Conservation (phyloP, 73 alveolate species). For the Paramecium primaurelia region DNA sequence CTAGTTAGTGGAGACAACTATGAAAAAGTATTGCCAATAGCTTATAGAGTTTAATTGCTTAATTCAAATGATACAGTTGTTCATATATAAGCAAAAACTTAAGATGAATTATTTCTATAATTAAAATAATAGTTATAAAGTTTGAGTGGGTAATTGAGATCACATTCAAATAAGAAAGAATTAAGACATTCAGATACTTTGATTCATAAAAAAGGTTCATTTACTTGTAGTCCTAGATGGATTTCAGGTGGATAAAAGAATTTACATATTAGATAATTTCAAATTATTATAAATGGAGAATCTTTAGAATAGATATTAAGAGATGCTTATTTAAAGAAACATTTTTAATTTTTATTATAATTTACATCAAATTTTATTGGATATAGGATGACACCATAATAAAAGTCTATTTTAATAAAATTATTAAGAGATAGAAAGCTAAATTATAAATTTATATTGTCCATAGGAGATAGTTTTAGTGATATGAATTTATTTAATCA, state of each 20-base stretch:
- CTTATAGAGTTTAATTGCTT: not conserved
- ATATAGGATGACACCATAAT: not conserved
- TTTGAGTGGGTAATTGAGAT: not conserved
- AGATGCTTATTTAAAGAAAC: slow-evolving; percentile 11
- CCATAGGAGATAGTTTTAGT: slow-evolving; percentile 45
- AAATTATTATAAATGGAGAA: not conserved
- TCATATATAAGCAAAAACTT: not conserved
- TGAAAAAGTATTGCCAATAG: slow-evolving; percentile 36
- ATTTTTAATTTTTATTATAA: not conserved
- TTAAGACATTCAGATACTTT: slow-evolving; percentile 17
- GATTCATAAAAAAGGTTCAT: not conserved
- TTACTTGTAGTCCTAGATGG: not conserved
- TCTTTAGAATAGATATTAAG: not conserved
- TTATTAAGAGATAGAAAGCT: not conserved
- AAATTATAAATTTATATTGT: not conserved
- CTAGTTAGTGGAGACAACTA: slow-evolving; percentile 16
- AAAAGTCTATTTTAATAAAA: not conserved
- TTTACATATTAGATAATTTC: not conserved
- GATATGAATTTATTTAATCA: not conserved
- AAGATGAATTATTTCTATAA: not conserved
- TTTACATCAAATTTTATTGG: slow-evolving; percentile 25
- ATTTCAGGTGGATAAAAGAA: not conserved
- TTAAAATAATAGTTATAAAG: not conserved
- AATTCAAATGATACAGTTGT: not conserved
- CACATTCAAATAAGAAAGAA: not conserved